Evolutionary conservation across 768 basidiomycete genomes (phyloP).

Genomic region (Mycena metata): DNA sequence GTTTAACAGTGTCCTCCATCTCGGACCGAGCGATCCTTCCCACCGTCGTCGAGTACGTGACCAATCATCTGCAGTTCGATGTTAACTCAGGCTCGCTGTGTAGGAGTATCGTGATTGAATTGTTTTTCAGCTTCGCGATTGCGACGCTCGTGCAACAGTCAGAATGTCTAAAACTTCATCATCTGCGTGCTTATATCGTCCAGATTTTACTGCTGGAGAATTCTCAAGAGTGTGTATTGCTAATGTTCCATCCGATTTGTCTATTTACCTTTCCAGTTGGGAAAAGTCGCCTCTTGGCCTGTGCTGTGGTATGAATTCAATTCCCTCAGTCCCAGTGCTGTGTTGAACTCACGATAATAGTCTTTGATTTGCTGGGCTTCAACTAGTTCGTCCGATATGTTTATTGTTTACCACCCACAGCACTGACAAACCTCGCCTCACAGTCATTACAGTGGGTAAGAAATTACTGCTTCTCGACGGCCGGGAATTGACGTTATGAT

Average conservation of each 20-base stretch:
- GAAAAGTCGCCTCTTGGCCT: slow-evolving; percentile 2
- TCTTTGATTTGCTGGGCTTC: slow-evolving; percentile 18
- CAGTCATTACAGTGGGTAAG: slow-evolving; percentile 3
- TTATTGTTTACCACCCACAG: background rate
- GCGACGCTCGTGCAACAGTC: slow-evolving; percentile 31
- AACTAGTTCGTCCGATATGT: slow-evolving; percentile 4
- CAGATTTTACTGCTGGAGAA: slow-evolving; percentile 33
- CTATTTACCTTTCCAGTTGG: slow-evolving; percentile 4
- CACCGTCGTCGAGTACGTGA: slow-evolving; percentile 19
- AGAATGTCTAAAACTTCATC: background rate
- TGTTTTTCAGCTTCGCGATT: slow-evolving; percentile 34
- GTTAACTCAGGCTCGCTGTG: background rate
- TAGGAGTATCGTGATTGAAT: slow-evolving; percentile 26
- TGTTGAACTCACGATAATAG: background rate
- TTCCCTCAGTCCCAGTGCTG: background rate
- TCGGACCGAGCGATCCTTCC: background rate
- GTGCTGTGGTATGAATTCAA: slow-evolving; percentile 4
- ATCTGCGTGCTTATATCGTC: background rate
- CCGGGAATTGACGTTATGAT: background rate
- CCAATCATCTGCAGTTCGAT: background rate
- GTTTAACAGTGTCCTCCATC: slow-evolving; percentile 3
- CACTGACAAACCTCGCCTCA: background rate
- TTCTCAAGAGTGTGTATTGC: slow-evolving; percentile 15
- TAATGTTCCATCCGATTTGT: background rate
- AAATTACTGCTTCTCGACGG: background rate